Evolutionary conservation across 352 stramenopile species (phyloP).

Genomic region (Phytophthora pseudosyringae): DNA sequence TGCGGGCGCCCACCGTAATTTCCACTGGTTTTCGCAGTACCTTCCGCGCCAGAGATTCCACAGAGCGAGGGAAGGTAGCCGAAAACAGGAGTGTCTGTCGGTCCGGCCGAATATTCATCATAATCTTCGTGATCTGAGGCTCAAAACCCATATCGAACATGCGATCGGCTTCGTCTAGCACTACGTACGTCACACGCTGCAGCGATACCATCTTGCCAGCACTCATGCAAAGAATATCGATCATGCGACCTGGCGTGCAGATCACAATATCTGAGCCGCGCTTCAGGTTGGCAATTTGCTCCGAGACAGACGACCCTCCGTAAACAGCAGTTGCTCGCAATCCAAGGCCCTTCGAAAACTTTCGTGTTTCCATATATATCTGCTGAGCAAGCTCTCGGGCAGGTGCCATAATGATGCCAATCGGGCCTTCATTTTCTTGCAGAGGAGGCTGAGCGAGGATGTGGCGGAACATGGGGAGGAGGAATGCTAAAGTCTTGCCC

Average conservation of each 20-base stretch:
- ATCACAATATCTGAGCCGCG: slow-evolving; percentile 98
- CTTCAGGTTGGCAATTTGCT: slow-evolving; percentile 99
- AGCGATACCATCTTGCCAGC: slow-evolving; percentile 96
- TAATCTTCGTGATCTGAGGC: slow-evolving; percentile 98
- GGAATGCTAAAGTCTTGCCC: slow-evolving; percentile 91
- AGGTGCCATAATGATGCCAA: slow-evolving; percentile 98
- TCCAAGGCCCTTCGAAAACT: slow-evolving; percentile 93
- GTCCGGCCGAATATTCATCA: slow-evolving; percentile 92
- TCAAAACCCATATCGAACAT: slow-evolving; percentile 99
- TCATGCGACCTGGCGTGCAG: slow-evolving; percentile 98
- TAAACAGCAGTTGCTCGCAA: slow-evolving; percentile 97
- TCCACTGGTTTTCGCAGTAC: slow-evolving; percentile 96
- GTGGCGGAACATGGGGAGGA: slow-evolving; percentile 95
- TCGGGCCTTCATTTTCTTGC: slow-evolving; percentile 96
- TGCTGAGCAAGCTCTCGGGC: slow-evolving; percentile 98
- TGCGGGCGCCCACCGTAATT: slow-evolving; percentile 96
- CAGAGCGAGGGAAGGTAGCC: slow-evolving; percentile 96
- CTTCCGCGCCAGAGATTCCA: slow-evolving; percentile 91
- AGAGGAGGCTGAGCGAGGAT: slow-evolving; percentile 93
- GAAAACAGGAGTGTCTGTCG: slow-evolving; percentile 97
- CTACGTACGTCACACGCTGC: slow-evolving; percentile 97
- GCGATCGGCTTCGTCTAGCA: slow-evolving; percentile 99
- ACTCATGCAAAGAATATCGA: slow-evolving; percentile 99
- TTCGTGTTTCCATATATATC: slow-evolving; percentile 96
- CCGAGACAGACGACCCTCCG: slow-evolving; percentile 92